Evolutionary conservation across 495 filamentous ascomycete genomes (phyloP).

Genomic region (Amphirosellinia nigrospora): DNA sequence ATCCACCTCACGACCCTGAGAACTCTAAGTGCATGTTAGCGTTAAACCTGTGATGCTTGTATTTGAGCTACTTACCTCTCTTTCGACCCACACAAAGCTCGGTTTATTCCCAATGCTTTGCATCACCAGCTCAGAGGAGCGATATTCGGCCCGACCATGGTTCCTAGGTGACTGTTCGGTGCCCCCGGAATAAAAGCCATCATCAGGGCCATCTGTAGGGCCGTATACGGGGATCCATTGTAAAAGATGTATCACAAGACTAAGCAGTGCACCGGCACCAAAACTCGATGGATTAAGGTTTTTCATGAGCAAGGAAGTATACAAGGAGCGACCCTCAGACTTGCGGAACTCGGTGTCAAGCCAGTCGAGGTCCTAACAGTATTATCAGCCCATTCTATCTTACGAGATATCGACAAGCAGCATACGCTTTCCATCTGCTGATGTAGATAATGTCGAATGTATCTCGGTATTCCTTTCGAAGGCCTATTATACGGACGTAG

Average conservation of each 20-base stretch:
- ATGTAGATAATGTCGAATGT: not conserved
- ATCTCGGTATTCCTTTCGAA: not conserved
- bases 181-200: not conserved
- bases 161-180: not conserved
- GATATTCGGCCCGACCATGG: not conserved
- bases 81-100: not conserved
- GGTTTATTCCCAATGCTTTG: not conserved
- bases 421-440: not conserved
- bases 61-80: not conserved
- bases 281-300: not conserved
- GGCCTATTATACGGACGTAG: not conserved
- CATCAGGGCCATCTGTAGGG: not conserved
- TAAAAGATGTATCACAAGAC: not conserved
- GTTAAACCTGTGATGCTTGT: not conserved
- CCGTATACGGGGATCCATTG: conserved; percentile 1
- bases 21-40: not conserved
- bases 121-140: conserved; percentile 4
- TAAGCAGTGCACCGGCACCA: not conserved
- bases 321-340: not conserved
- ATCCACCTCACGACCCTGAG: not conserved
- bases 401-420: not conserved
- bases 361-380: not conserved
- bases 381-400: not conserved
- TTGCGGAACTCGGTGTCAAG: not conserved
- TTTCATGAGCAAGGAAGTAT: not conserved